A percentile compares a stretch with the other conserved stretches of the same genome.
These are phyloP conservation scores for Pezicula rhizophila DNA, from an alignment of 2,329 filamentous ascomycete genomes.

Conservation along the genomic window DNA sequence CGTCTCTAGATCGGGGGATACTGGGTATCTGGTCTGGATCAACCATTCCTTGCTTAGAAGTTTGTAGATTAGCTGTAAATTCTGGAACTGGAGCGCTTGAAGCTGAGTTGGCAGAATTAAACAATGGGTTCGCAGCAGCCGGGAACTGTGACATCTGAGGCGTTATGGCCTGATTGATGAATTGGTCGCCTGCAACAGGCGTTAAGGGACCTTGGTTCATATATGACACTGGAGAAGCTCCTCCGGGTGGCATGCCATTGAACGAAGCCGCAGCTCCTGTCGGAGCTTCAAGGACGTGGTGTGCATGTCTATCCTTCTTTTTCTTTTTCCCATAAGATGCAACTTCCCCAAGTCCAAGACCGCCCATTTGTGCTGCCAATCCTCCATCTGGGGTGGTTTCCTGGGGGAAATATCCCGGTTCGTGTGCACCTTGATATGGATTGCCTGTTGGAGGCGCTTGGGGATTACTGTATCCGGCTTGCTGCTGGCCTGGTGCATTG, in stretches of 20 bases:
- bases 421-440: slow-evolving; percentile 25
- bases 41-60: slow-evolving; percentile 67
- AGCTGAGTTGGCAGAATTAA: slow-evolving; percentile 36
- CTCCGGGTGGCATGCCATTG: slow-evolving; percentile 58
- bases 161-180: slow-evolving; percentile 37
- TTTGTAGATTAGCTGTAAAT: slow-evolving; percentile 42
- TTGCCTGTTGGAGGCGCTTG: slow-evolving; percentile 15
- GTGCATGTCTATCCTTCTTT: slow-evolving; percentile 94
- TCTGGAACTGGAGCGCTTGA: slow-evolving; percentile 29
- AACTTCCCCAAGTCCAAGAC: slow-evolving; percentile 57
- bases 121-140: slow-evolving; percentile 47
- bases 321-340: slow-evolving; percentile 54
- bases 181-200: slow-evolving; percentile 38
- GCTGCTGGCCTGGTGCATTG: slow-evolving; percentile 8
- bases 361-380: slow-evolving; percentile 69
- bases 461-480: slow-evolving; percentile 20
- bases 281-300: slow-evolving; percentile 76
- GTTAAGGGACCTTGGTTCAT: slow-evolving; percentile 47
- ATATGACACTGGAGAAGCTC: slow-evolving; percentile 49
- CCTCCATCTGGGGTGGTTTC: slow-evolving; percentile 37
- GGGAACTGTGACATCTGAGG: slow-evolving; percentile 54
- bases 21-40: slow-evolving; percentile 92
- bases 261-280: slow-evolving; percentile 62
- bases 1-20: slow-evolving; percentile 77
- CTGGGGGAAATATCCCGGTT: slow-evolving; percentile 26